Percentiles rank a stretch among this genome's conserved stretches.
These are phyloP conservation scores for Trematosphaeria pertusa DNA, from an alignment of 2,329 filamentous ascomycete species.

Conservation along the genomic window DNA sequence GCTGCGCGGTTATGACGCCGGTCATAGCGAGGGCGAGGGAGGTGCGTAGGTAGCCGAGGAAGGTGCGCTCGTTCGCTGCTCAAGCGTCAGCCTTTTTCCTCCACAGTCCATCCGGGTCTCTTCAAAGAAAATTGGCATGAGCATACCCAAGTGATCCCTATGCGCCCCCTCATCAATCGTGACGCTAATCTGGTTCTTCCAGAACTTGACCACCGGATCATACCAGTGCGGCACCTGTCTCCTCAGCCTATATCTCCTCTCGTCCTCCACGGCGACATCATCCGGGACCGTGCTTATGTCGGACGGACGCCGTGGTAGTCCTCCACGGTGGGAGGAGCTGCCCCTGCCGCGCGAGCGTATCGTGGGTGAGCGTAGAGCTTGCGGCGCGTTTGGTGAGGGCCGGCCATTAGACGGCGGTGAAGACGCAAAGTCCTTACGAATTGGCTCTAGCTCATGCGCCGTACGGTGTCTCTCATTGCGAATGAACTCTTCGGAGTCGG, in stretches of 20 bases:
- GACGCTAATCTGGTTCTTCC: conserved; percentile 58
- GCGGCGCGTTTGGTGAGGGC: neutral
- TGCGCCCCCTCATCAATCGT: conserved; percentile 58
- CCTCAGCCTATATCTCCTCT: conserved; percentile 15
- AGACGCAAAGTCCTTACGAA: conserved; percentile 2
- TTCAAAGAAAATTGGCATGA: neutral
- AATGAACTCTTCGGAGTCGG: conserved; percentile 23
- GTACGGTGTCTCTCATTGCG: conserved; percentile 19
- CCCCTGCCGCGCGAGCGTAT: conserved; percentile 9
- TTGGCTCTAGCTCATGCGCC: conserved; percentile 24
- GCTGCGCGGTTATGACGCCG: conserved; percentile 70
- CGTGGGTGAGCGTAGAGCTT: conserved; percentile 8
- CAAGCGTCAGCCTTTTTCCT: conserved; percentile 9
- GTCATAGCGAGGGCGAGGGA: conserved; percentile 72
- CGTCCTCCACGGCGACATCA: conserved; percentile 13
- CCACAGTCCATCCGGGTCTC: conserved; percentile 9
- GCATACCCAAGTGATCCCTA: conserved; percentile 64
- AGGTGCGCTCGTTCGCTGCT: conserved; percentile 75
- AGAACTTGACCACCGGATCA: conserved; percentile 51
- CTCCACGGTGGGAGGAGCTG: neutral
- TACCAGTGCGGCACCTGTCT: conserved; percentile 43
- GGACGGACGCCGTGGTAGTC: conserved; percentile 8
- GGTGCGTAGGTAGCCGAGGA: conserved; percentile 75
- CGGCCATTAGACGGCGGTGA: conserved; percentile 3
- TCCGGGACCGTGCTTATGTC: conserved; percentile 20